Evolutionary conservation across 2,329 filamentous ascomycete genomes (phyloP), one percentile per base, ranked within the genome.

Genomic region (Chalaropsis thielavioides): DNA sequence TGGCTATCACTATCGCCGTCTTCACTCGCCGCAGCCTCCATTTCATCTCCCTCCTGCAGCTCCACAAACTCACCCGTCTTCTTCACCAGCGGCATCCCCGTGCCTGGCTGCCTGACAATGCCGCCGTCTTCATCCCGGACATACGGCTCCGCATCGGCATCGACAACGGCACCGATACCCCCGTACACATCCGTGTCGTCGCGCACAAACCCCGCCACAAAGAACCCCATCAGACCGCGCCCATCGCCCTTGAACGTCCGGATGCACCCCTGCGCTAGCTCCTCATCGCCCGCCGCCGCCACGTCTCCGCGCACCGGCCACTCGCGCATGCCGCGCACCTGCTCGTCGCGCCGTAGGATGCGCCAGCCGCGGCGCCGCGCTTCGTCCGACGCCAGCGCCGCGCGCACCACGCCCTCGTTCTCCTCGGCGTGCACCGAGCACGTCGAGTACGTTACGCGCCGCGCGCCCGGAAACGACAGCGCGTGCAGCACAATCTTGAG

Each of bases 221-320:
- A 99, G 75, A 99, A 97, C 0, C 94, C 92, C 83, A 96, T 96
- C 0, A 92, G 89, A 0, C 91, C 90, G 68, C 88, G 83, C 10
- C 85, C 86, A 69, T 92, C 90, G 31, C 84, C 88, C 70, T 92
- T 89, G 73, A 88, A 86, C 40, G 90, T 89, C 66, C 92, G 80
- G 65, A 96, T 87, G 71, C 91, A 96, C 2, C 82, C 88, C 31
- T 92, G 86, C 5, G 85, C 82, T 0, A 89, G 73, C 2, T 78
- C 74, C 49, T 78, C 72, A 62, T 84, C 76, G 1, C 71, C 71
- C 69, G 78, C 77, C 43, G 78, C 80, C 43, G 79, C 79, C 44
- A 71, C 71, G 51, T 80, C 78, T 22, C 85, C 88, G 65, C 83
- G 80, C 65, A 90, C 82, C 2, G 80, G 79, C 92, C 94, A 97